phyloP scores from a whole-genome alignment of 345 rosid species.

The Geranium rotundifolium region DNA sequence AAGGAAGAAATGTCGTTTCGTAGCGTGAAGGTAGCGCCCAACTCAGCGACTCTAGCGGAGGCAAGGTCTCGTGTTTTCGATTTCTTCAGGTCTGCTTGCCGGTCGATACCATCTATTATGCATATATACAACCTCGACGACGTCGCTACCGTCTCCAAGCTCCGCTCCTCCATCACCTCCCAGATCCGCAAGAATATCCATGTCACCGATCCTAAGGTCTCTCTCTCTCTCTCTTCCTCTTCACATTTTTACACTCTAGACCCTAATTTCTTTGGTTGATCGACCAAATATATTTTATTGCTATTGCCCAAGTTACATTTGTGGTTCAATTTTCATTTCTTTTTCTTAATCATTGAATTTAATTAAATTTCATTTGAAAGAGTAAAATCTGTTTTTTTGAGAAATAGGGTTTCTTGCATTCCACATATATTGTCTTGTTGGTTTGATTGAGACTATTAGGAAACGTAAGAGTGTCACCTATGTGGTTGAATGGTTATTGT shows the following conservation, averaged over 20 bases:
- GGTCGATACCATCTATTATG: constrained; percentile 69
- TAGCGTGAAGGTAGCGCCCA: constrained; percentile 63
- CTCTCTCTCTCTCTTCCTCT: not conserved
- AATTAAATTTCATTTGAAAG: not conserved
- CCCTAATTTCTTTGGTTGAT: not conserved
- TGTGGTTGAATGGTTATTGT: no score
- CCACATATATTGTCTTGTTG: not conserved
- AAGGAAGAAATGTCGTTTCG: constrained; percentile 46
- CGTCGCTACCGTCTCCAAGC: constrained; percentile 60
- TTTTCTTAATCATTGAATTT: not conserved
- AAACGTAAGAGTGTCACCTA: no score
- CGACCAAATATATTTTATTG: not conserved
- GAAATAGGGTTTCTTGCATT: not conserved
- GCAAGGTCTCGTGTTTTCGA: constrained; percentile 68
- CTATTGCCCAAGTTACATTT: no score
- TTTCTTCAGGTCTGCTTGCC: constrained; percentile 69
- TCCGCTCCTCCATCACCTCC: constrained; percentile 72
- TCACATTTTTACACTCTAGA: not conserved
- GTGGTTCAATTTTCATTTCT: no score
- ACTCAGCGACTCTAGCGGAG: constrained; percentile 74
- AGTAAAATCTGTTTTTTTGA: not conserved
- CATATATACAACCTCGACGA: constrained; percentile 88
- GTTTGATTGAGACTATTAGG: no score
- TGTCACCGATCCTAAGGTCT: constrained; percentile 77
- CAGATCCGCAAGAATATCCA: constrained; percentile 73